Percentiles rank a stretch among this genome's conserved stretches.
These are phyloP conservation scores for Leptographium procerum DNA, from an alignment of 2,329 filamentous ascomycete genomes.

Conservation along the genomic window DNA sequence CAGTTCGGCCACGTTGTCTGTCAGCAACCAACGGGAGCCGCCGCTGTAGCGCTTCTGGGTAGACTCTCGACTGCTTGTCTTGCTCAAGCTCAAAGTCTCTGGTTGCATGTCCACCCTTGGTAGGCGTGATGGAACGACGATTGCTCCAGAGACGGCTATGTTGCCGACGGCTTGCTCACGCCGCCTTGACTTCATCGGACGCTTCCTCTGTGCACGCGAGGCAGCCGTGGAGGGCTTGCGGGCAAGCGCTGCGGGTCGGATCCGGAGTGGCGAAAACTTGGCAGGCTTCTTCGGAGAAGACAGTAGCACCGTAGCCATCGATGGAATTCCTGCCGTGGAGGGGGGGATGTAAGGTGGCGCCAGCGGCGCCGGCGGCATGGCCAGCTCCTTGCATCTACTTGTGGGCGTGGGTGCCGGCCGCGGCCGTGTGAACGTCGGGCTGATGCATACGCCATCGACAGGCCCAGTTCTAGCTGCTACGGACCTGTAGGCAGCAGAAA, in stretches of 20 bases:
- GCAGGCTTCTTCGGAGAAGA: neutral
- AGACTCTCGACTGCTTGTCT: neutral
- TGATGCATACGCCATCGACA: neutral
- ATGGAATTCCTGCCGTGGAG: neutral
- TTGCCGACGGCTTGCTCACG: neutral
- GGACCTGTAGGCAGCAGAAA: neutral
- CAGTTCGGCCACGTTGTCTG: constrained; percentile 46
- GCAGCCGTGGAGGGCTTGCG: constrained; percentile 18
- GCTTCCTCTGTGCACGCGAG: constrained; percentile 27
- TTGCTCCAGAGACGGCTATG: neutral
- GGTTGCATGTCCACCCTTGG: neutral
- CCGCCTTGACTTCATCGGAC: constrained; percentile 24
- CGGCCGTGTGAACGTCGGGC: constrained; percentile 9
- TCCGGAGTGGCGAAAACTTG: constrained; percentile 7
- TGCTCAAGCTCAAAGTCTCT: neutral
- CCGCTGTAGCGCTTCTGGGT: constrained; percentile 16
- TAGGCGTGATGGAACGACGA: neutral
- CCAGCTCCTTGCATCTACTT: too few species aligned
- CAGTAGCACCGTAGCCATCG: neutral
- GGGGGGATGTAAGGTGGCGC: neutral
- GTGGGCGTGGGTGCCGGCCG: constrained; percentile 1
- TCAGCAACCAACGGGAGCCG: constrained; percentile 38
- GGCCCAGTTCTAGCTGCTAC: neutral
- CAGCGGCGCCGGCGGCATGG: neutral
- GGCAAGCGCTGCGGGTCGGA: constrained; percentile 12